Conservation (phyloP, 495 filamentous ascomycete species). For the Evernia prunastri region DNA sequence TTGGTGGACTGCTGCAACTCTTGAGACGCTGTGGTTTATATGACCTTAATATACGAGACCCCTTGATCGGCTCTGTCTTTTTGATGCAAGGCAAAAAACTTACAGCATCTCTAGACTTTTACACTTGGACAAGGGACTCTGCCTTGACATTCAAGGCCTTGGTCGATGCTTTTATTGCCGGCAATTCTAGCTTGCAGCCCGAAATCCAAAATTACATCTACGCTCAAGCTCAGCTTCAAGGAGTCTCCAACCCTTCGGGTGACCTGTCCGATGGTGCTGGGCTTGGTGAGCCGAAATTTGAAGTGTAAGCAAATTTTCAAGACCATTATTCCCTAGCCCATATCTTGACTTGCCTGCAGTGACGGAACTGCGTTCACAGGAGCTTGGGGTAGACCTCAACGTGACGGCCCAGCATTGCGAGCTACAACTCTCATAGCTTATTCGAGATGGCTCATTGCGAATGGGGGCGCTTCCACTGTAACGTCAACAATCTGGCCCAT, state of each 20-base stretch:
- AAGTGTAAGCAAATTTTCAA: conserved; percentile 26
- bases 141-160: conserved; percentile 50
- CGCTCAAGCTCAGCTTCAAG: conserved; percentile 48
- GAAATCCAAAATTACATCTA: conserved; percentile 49
- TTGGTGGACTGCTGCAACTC: neutral
- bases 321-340: neutral
- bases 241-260: conserved; percentile 49
- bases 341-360: neutral
- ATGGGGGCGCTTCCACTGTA: conserved; percentile 39
- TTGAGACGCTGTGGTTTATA: neutral
- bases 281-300: conserved; percentile 57
- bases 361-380: conserved; percentile 49
- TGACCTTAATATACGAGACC: neutral
- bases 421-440: conserved; percentile 37
- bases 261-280: conserved; percentile 43
- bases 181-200: conserved; percentile 36
- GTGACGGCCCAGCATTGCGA: conserved; percentile 50
- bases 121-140: conserved; percentile 56
- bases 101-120: conserved; percentile 40
- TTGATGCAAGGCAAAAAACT: conserved; percentile 4
- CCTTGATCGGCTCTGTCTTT: neutral
- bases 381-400: conserved; percentile 57
- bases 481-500: conserved; percentile 44
- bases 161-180: conserved; percentile 45
- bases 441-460: conserved; percentile 35